Conservation (phyloP, 2,329 filamentous ascomycete genomes). For the Beauveria asiatica region DNA sequence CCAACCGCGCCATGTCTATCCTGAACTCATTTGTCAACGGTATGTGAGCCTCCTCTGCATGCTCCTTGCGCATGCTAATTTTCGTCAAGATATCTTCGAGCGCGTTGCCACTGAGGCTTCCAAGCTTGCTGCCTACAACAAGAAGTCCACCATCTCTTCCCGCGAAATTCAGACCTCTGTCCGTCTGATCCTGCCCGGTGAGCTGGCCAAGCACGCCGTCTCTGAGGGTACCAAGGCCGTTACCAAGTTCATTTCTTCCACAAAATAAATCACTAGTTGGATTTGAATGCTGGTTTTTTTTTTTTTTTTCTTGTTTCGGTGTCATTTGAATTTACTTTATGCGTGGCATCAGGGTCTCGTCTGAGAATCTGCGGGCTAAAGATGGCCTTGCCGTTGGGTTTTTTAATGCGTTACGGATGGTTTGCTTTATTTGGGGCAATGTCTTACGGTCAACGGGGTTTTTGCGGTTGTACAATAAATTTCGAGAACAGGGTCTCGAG, state of each 20-base stretch:
- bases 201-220: constrained; percentile 98
- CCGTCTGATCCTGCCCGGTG: constrained; percentile 92
- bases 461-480: constrained; percentile 64
- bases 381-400: constrained; percentile 32
- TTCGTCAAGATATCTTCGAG: constrained; percentile 82
- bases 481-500: constrained; percentile 55
- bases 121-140: constrained; percentile 99
- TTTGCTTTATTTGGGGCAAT: constrained; percentile 58
- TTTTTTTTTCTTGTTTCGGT: constrained; percentile 48
- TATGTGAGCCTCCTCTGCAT: constrained; percentile 34
- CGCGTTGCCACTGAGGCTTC: constrained; percentile 96
- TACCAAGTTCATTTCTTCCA: constrained; percentile 99
- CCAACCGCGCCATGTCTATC: constrained; percentile 99
- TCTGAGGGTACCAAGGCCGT: constrained; percentile 99
- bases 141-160: constrained; percentile 99
- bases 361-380: constrained; percentile 37
- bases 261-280: constrained; percentile 69
- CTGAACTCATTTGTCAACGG: constrained; percentile 99
- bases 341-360: constrained; percentile 51
- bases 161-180: constrained; percentile 99
- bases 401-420: constrained; percentile 71
- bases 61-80: background rate
- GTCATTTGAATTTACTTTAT: constrained; percentile 32
- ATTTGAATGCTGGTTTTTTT: constrained; percentile 35
- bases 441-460: constrained; percentile 63